Evolutionary conservation across 345 rosid species (phyloP).

Genomic region (Salix brachista): DNA sequence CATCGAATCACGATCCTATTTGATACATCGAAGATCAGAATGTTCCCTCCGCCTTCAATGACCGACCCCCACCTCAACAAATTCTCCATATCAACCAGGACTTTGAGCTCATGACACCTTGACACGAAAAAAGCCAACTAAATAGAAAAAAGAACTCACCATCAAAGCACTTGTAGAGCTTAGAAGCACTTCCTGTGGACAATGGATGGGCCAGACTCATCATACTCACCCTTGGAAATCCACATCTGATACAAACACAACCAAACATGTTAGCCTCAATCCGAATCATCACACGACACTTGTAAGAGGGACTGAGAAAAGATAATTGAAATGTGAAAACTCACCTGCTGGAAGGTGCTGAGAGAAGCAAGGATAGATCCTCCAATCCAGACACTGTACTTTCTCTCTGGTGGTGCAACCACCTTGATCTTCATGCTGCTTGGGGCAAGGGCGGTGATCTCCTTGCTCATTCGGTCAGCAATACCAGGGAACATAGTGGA

Average conservation of each 20-base stretch:
- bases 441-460: slow-evolving; percentile 62
- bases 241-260: slow-evolving; percentile 42
- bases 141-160: slow-evolving; percentile 43
- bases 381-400: slow-evolving; percentile 71
- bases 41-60: slow-evolving; percentile 22
- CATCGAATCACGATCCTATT: slow-evolving; percentile 10
- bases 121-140: slow-evolving; percentile 42
- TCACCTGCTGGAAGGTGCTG: slow-evolving; percentile 67
- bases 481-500: slow-evolving; percentile 61
- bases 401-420: slow-evolving; percentile 60
- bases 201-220: slow-evolving; percentile 61
- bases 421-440: slow-evolving; percentile 71
- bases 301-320: no score
- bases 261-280: not conserved
- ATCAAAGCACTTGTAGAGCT: slow-evolving; percentile 22
- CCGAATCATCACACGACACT: not conserved
- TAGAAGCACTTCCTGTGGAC: slow-evolving; percentile 74
- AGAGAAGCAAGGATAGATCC: slow-evolving; percentile 73
- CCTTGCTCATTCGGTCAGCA: slow-evolving; percentile 62
- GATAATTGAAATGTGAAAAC: not conserved
- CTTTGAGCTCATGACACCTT: slow-evolving; percentile 31
- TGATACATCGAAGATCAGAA: slow-evolving; percentile 15
- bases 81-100: slow-evolving; percentile 31
- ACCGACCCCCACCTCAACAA: slow-evolving; percentile 17
- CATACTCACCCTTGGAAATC: slow-evolving; percentile 64